Base-by-base conservation (phyloP, 1,284 basidiomycete species). In the Cryptococcus sp. region DNA sequence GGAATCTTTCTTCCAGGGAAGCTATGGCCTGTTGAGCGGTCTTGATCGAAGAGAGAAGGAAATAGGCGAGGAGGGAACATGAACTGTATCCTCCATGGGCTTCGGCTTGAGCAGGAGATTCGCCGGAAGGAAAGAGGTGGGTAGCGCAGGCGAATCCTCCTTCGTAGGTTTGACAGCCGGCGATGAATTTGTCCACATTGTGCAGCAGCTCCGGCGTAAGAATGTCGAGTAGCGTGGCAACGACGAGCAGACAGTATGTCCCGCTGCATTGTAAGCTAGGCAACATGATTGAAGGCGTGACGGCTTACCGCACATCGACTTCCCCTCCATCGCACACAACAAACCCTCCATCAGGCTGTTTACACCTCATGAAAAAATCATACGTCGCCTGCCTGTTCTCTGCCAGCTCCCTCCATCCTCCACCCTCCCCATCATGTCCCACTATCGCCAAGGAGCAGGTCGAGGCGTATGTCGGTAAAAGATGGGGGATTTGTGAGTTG, bases 81-180 rank as follows among this genome's bases (percentile, higher is more conserved):
- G 87, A 95, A 0, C 93, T 89, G 73, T 99, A 98, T 0, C 95
- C 95, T 6, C 95, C 95, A 59, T 99, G 95, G 0, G 95, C 93
- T 73, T 99, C 95, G 0, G 43, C 93, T 47, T 41, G 52, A 45
- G 46, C 23, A 21, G 58, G 25, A 77, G 71, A 24, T 73, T 63
- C 9, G 51, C 18, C 24, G 62, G 58, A 21, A 62, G 63, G 54
- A 65, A 72, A 63, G 42, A 62, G 58, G 59, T 66, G 46, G 0
- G 88, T 87, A 0, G 89, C 79, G 3, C 86, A 87, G 0, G 91
- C 81, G 63, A 98, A 93, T 0, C 95, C 94, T 32, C 95, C 95
- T 74, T 99, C 95, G 74, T 94, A 98, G 0, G 93, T 98, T 72
- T 98, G 95, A 66, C 92, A 97, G 10, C 69, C 69, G 22, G 75